Evolutionary conservation across 805 yeast species (phyloP).

Genomic region (Pichia eremophila): DNA sequence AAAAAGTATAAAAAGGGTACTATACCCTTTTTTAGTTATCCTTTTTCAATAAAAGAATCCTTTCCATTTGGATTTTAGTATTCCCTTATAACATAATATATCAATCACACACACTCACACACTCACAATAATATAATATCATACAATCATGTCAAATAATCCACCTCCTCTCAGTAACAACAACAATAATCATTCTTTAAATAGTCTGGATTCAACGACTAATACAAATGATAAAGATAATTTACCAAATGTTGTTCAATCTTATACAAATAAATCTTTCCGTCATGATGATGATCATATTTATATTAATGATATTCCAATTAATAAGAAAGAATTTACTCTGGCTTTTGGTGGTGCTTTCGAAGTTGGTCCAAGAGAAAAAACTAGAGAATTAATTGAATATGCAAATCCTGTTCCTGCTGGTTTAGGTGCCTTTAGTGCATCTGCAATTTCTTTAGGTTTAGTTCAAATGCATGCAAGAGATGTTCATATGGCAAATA

Average conservation of each 20-base stretch:
- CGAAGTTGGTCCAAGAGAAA: conserved; percentile 31
- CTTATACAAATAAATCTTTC: conserved; percentile 15
- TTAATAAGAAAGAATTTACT: conserved; percentile 46
- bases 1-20: no score
- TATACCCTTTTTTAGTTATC: no score
- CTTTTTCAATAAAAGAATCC: no score
- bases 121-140: no score
- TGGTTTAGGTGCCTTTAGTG: conserved; percentile 41
- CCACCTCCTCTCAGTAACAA: no score
- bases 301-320: conserved; percentile 32
- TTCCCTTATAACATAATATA: no score
- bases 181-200: no score
- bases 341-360: conserved; percentile 56
- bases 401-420: conserved; percentile 44
- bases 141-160: no score
- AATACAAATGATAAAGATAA: background rate
- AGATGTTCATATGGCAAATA: conserved; percentile 34
- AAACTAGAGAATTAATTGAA: conserved; percentile 17
- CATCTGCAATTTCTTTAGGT: conserved; percentile 39
- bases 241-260: conserved; percentile 7
- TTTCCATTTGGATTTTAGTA: no score
- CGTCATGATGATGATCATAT: conserved; percentile 35
- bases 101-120: no score
- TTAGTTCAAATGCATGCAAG: conserved; percentile 37
- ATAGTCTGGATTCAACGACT: no score